Conservation (phyloP, 129 eudicot genomes). For the Centaurea solstitialis region DNA sequence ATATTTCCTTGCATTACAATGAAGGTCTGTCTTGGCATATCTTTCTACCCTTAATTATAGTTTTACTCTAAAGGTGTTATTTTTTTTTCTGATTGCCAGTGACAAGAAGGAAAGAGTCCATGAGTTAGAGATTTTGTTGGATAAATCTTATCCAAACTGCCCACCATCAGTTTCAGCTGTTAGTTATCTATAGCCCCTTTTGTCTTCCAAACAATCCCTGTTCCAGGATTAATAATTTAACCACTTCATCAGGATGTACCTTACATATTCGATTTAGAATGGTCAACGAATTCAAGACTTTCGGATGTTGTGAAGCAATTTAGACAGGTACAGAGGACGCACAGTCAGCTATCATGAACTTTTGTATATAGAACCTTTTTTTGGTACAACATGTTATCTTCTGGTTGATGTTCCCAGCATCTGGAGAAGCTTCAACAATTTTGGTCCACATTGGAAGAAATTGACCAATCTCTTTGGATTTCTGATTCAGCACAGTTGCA, state of each 20-base stretch:
- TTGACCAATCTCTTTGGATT: constrained; percentile 62
- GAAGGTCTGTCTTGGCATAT: neutral
- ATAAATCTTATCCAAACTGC: constrained; percentile 56
- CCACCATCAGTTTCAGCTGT: constrained; percentile 80
- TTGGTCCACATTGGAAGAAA: constrained; percentile 66
- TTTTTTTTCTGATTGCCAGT: constrained; percentile 33
- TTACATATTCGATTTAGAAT: constrained; percentile 51
- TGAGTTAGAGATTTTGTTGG: constrained; percentile 57
- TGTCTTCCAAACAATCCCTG: neutral
- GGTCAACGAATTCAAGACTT: constrained; percentile 64
- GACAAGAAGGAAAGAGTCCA: constrained; percentile 76
- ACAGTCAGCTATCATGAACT: constrained; percentile 1
- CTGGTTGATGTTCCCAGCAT: constrained; percentile 54
- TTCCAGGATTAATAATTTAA: neutral
- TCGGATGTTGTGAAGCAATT: constrained; percentile 69
- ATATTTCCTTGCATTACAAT: neutral
- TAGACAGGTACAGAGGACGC: constrained; percentile 45
- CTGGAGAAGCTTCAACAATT: constrained; percentile 73
- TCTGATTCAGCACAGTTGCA: constrained; percentile 48
- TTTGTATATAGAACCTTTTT: neutral
- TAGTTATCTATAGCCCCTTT: constrained; percentile 32
- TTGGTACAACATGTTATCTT: constrained; percentile 14
- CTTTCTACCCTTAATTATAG: too few relatives aligned
- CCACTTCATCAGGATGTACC: constrained; percentile 64
- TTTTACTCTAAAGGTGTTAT: neutral